Evolutionary conservation across 331 rosid species (phyloP), one percentile per base, ranked within the genome.

Genomic region (Malus hybrid): DNA sequence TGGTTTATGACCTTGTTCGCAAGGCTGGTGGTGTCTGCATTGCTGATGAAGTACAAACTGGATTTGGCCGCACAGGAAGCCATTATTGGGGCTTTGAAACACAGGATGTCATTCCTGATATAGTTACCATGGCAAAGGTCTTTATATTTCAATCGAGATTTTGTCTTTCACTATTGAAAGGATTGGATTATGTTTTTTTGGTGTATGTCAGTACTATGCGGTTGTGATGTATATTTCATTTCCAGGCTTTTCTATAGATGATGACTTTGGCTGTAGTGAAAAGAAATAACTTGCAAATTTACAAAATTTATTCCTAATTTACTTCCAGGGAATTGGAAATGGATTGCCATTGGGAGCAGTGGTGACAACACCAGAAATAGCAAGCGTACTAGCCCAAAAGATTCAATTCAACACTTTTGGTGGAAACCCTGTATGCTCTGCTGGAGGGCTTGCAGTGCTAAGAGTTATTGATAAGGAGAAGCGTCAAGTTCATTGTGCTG

Each of bases 111-210:
- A 70, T 83, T 84, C 99, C 99, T 74, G 97, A 94, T 76, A 92
- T 94, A 75, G 97, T 92, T 56, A 94, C 99, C 70, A 94, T 94
- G 97, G 99, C 97, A 74, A 94, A 94, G 99, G 99, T 94, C 62
- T 72, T 66, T 8, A 29, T 65, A 61, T 64, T 30, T 63, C 76
- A 50, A 56, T 48, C 18, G 19, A 53, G 12, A 50, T 5, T 32
- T 61, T 20, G 50, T 16, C 24, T 36, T 53, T 79, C 46, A 30
- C 3, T 24, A 6, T 44, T 7, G 7, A 46, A 32, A 29, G 30
- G 12, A 48, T 58, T 78, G 71, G 20, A 42, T 20, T 36, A 6
- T 29, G 33, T n/a, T 16, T 55, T 33, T 24, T 60, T 44, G 77
- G 30, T 32, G 28, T 39, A 5, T 58, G 24, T 18, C 66, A 15